Base-by-base conservation (phyloP, 2,329 filamentous ascomycete species). In the Claviceps citrina region DNA sequence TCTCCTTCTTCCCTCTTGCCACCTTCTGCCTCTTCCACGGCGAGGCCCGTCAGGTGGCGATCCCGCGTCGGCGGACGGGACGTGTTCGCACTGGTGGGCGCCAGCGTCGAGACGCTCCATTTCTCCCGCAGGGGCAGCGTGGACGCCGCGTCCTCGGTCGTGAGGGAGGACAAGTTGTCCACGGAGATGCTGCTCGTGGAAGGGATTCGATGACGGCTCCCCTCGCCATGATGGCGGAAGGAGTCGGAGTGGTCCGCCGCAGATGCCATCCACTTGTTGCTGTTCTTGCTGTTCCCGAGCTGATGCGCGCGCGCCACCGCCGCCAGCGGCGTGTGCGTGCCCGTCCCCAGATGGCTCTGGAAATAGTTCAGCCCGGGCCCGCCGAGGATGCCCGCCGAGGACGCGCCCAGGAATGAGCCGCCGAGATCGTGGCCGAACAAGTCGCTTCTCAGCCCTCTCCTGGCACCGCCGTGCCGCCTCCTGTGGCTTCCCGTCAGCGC, bases 321-420 rank as follows among this genome's bases (percentile, higher is more conserved):
- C 6, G 84, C 83, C 24, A 89, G 68, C 32, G 84, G 84, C 20
- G 84, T 89, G 45, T 84, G 79, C 10, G 81, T 77, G 20, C 84
- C 84, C 36, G 81, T 83, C 7, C 77, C 74, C 4, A 89, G 67
- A 48, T 86, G 83, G 15, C 81, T 76, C 55, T 87, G 83, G 53
- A 91, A 89, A 58, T 89, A 91, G 56, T 80, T 79, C 51, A 89
- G 68, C 49, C 84, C 86, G 9, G 81, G 80, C 24, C 80, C 81
- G 42, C 82, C 81, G 5, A 81, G 70, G 34, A 81, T 71, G 1
- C 75, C 75, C 2, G 73, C 73, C 16, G 73, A 75, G n/a, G 68
- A 64, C 51, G 67, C 67, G 48, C 67, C 78, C 49, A 72, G 64
- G 59, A 71, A 80, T 50, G 64, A 75, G 54, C 61, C 70, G 20